Conservation (phyloP, 1,284 basidiomycete genomes). For the Ustilago trichophora region DNA sequence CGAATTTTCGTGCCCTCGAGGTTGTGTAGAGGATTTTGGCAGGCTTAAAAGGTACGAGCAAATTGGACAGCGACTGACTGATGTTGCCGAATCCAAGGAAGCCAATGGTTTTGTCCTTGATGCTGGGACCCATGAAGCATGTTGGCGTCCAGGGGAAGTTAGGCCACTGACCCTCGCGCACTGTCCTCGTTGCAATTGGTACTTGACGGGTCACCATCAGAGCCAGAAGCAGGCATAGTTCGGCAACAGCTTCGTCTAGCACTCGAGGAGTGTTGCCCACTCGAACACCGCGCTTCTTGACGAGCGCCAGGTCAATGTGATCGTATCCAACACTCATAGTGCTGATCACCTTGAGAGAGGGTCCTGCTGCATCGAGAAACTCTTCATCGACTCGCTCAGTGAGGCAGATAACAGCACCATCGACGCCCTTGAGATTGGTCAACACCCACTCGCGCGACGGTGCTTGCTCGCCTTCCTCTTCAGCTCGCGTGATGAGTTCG, state of each 20-base stretch:
- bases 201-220: conserved; percentile 87
- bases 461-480: conserved; percentile 68
- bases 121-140: conserved; percentile 78
- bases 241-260: conserved; percentile 89
- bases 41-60: conserved; percentile 49
- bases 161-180: conserved; percentile 76
- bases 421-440: conserved; percentile 75
- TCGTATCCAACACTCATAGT: conserved; percentile 78
- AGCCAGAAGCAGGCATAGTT: conserved; percentile 84
- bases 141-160: conserved; percentile 76
- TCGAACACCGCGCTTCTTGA: conserved; percentile 76
- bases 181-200: conserved; percentile 73
- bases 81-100: conserved; percentile 93
- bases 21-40: conserved; percentile 47
- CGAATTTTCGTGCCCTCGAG: conserved; percentile 45
- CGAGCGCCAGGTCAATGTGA: conserved; percentile 77
- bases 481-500: conserved; percentile 74
- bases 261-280: conserved; percentile 92
- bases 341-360: conserved; percentile 79
- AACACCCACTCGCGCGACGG: conserved; percentile 77
- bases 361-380: conserved; percentile 56
- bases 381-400: conserved; percentile 76
- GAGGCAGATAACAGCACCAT: conserved; percentile 76
- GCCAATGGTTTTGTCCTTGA: conserved; percentile 74
- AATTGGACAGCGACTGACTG: conserved; percentile 38